A percentile compares a stretch with the other conserved stretches of the same genome.
These are phyloP conservation scores for Inosperma sp. DNA, from an alignment of 768 basidiomycete genomes.

Conservation along the genomic window DNA sequence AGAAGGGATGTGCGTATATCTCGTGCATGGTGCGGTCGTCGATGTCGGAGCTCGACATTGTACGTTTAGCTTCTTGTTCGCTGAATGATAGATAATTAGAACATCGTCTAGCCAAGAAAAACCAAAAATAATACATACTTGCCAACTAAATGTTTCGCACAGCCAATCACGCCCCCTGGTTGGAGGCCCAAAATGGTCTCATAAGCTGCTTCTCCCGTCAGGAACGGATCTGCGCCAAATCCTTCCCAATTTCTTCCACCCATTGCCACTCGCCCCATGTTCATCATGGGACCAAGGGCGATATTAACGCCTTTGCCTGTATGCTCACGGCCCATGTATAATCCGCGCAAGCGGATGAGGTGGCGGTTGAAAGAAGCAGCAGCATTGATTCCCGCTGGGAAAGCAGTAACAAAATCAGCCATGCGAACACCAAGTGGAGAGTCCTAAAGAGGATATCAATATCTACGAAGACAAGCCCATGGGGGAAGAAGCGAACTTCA, in stretches of 20 bases:
- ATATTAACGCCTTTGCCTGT: constrained; percentile 80
- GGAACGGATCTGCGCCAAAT: constrained; percentile 88
- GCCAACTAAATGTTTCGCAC: constrained; percentile 78
- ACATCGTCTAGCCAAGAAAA: not conserved
- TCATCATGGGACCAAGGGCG: constrained; percentile 81
- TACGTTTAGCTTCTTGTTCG: constrained; percentile 65
- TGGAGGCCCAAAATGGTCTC: constrained; percentile 86
- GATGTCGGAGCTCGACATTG: constrained; percentile 55
- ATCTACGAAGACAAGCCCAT: not conserved
- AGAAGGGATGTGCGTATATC: constrained; percentile 66
- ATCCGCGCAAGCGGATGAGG: constrained; percentile 71
- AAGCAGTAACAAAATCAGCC: constrained; percentile 68
- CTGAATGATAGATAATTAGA: constrained; percentile 27
- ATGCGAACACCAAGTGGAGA: constrained; percentile 76
- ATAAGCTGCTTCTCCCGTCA: constrained; percentile 71
- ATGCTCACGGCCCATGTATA: constrained; percentile 80
- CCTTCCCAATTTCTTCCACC: constrained; percentile 95
- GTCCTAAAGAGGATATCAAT: constrained; percentile 35
- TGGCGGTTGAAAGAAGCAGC: constrained; percentile 82
- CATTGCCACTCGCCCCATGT: constrained; percentile 71
- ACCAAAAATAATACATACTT: constrained; percentile 43
- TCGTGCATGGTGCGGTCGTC: constrained; percentile 80
- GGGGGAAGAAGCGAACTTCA: constrained; percentile 37
- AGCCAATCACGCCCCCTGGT: constrained; percentile 73
- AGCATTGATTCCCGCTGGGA: constrained; percentile 80